Base-by-base conservation (phyloP, 1,139 yeast genomes). In the Suhomyces choctaworum region DNA sequence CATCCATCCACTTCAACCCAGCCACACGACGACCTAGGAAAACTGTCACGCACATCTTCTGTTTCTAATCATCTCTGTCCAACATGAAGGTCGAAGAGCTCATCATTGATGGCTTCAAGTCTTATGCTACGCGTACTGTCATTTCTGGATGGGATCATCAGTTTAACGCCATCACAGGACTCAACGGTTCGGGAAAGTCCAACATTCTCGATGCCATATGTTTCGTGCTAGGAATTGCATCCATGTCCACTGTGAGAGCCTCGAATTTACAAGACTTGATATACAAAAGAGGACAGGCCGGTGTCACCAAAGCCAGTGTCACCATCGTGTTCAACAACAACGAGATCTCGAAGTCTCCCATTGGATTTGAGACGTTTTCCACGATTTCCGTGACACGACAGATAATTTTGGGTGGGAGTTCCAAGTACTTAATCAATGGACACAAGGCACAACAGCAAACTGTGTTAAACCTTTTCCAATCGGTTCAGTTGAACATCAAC, bases 201-300 rank as follows among this genome's bases (percentile, higher is more conserved):
- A 92, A 92, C 59, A 89, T 92, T 40, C 68, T 92, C 31, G 98
- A 94, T 62, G 96, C 98, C 39, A 92, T 92, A 37, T 94, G 98
- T 63, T 94, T 94, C 62, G 99, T 94, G n/a, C 72, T 94, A 23
- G 99, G 99, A 37, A 90, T 94, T 44, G 84, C 97, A 1, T 81
- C 95, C 7, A 89, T 92, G 95, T 62, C 88, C 15, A 87, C 96
- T 0, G 96, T 94, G 19, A 73, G 99, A 57, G 99, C 98, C 0
- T 84, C 89, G 12, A 89, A 84, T 55, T 66, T 90, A 32, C 97
- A 92, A 53, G 99, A 94, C 58, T 75, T 94, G 58, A 92, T 94
- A 39, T 92, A 92, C 59, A 92, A 92, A 53, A 78, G 97, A 50
- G 98, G 98, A 7, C 98, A 92, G 57, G 97, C 98, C 0, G 98